These are phyloP conservation scores for Kockiozyma suomiensis DNA, from an alignment of 805 yeast species.

Conservation along the genomic window DNA sequence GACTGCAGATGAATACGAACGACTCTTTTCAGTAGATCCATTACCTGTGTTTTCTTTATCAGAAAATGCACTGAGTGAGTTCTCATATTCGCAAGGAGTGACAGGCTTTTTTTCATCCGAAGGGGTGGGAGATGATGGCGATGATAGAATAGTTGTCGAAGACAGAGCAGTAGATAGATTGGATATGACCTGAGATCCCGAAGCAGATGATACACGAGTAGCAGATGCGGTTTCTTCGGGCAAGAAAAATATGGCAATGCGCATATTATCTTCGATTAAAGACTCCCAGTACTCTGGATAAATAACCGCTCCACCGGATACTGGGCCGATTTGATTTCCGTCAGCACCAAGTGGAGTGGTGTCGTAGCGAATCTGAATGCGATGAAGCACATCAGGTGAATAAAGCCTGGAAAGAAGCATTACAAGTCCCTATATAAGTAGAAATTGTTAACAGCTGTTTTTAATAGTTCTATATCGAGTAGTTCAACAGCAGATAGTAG, in stretches of 20 bases:
- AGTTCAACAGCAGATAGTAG: neutral
- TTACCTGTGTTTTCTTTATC: constrained; percentile 9
- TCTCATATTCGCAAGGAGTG: neutral
- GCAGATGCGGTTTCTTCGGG: constrained; percentile 11
- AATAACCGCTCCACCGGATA: constrained; percentile 29
- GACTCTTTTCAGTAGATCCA: constrained; percentile 6
- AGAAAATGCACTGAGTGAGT: neutral
- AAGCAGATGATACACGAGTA: neutral
- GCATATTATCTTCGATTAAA: constrained; percentile 33
- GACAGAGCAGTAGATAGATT: neutral
- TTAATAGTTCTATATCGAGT: neutral
- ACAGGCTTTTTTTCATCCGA: neutral
- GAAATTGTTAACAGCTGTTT: neutral
- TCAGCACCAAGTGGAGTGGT: constrained; percentile 25
- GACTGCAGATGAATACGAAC: constrained; percentile 28
- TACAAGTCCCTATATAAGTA: constrained; percentile 18
- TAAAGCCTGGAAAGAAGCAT: constrained; percentile 19
- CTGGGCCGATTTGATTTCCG: constrained; percentile 27
- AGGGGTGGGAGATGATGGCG: constrained; percentile 1
- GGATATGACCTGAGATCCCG: neutral
- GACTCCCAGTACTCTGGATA: constrained; percentile 34
- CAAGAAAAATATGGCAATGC: constrained; percentile 18
- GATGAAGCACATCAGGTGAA: constrained; percentile 24
- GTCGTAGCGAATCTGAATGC: constrained; percentile 32
- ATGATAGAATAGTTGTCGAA: neutral